Conservation (phyloP, 2,329 filamentous ascomycete species). For the Fusarium solani-melongenae region DNA sequence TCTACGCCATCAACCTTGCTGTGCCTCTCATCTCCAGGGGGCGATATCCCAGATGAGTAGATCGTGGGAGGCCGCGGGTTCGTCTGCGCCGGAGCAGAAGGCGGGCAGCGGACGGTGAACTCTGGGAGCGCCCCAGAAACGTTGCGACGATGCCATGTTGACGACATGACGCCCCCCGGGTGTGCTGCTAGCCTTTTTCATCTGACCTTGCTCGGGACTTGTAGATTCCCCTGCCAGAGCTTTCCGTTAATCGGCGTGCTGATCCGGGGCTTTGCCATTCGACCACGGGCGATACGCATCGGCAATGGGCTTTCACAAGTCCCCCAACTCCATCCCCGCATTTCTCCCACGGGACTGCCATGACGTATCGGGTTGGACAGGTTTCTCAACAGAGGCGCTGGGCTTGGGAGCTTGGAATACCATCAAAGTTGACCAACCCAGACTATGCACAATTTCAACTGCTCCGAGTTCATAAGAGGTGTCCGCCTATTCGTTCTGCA, state of each 20-base stretch:
- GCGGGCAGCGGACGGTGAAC: constrained; percentile 20
- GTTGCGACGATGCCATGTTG: constrained; percentile 8
- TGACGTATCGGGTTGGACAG: constrained; percentile 31
- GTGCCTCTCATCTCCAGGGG: constrained; percentile 33
- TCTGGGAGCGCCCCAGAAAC: constrained; percentile 4
- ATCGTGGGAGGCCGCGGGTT: constrained; percentile 9
- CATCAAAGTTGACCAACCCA: constrained; percentile 14
- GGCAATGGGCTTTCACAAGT: constrained; percentile 21
- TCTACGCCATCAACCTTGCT: constrained; percentile 39
- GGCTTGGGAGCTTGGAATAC: neutral
- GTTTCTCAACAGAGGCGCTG: neutral
- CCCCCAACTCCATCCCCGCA: constrained; percentile 15
- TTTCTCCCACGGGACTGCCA: constrained; percentile 21
- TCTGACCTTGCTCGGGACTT: neutral
- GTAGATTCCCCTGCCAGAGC: constrained; percentile 15
- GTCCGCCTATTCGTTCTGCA: constrained; percentile 40
- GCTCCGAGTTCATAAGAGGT: constrained; percentile 25
- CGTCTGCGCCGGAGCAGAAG: neutral
- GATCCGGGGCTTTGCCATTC: constrained; percentile 30
- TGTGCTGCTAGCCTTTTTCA: constrained; percentile 19
- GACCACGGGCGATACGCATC: constrained; percentile 20
- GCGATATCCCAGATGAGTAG: constrained; percentile 30
- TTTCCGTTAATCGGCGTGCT: constrained; percentile 34
- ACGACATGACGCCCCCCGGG: constrained; percentile 16
- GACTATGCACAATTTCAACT: constrained; percentile 21